phyloP scores from a whole-genome alignment of 2,329 filamentous ascomycete genomes.

The Cercospora nicotianae region DNA sequence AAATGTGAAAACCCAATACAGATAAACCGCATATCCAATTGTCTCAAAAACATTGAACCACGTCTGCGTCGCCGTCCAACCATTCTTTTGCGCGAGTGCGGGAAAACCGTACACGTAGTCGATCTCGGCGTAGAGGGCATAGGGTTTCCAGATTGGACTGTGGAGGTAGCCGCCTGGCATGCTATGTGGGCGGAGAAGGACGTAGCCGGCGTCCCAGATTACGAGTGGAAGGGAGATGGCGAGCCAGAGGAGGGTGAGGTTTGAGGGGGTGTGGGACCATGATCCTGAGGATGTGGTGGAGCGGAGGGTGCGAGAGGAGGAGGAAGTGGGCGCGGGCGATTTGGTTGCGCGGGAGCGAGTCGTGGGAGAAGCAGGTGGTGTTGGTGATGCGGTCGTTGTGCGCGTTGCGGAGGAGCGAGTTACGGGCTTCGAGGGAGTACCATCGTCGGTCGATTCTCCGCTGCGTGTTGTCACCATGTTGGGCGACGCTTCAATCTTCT shows the following conservation, averaged over 20 bases:
- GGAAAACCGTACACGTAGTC: conserved; percentile 82
- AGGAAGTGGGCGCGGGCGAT: conserved; percentile 3
- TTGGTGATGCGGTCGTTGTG: conserved; percentile 11
- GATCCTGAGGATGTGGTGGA: conserved; percentile 3
- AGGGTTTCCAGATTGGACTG: conserved; percentile 71
- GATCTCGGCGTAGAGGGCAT: conserved; percentile 75
- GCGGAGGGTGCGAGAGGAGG: conserved; percentile 23
- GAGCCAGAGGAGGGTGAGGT: conserved; percentile 68
- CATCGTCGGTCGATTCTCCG: conserved; percentile 16
- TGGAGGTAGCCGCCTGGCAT: conserved; percentile 77
- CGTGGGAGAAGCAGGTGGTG: conserved; percentile 13
- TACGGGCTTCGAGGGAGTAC: conserved; percentile 28
- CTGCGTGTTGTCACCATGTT: conserved; percentile 21
- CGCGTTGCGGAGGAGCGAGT: conserved; percentile 23
- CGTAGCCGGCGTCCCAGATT: conserved; percentile 76
- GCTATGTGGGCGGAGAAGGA: conserved; percentile 74
- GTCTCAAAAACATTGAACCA: conserved; percentile 69
- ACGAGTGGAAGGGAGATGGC: conserved; percentile 74
- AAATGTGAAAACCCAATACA: conserved; percentile 53
- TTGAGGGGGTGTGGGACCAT: conserved; percentile 63
- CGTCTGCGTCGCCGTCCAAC: conserved; percentile 77
- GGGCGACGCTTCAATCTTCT: background rate
- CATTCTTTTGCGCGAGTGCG: conserved; percentile 65
- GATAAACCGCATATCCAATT: conserved; percentile 62
- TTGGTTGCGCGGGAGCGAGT: conserved; percentile 33